Conservation (phyloP, 1,284 basidiomycete genomes). For the Pseudozyma sp. region DNA sequence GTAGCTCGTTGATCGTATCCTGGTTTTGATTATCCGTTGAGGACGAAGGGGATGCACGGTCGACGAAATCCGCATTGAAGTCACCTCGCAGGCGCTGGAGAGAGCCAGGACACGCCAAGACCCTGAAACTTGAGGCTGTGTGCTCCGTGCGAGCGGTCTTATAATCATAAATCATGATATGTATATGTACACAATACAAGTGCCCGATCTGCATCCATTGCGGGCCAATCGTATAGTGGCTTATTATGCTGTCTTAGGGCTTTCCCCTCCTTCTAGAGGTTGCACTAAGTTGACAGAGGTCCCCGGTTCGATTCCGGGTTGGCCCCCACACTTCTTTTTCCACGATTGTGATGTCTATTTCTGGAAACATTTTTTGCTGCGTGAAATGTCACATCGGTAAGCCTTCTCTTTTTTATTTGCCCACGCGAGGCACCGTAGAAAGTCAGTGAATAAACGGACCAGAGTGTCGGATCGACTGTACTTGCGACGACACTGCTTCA, state of each 20-base stretch:
- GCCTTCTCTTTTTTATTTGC: not conserved
- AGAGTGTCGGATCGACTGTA: no score
- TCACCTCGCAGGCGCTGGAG: no score
- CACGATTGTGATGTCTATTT: not conserved
- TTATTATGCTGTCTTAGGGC: constrained; percentile 60
- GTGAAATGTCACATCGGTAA: constrained; percentile 5
- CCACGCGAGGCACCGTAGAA: not conserved
- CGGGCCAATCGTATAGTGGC: constrained; percentile 55
- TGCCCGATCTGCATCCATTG: not conserved
- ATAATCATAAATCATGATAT: not conserved
- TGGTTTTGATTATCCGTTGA: no score
- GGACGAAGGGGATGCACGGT: no score
- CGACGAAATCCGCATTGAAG: no score
- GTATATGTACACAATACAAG: constrained; percentile 3
- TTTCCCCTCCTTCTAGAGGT: not conserved
- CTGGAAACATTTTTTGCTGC: not conserved
- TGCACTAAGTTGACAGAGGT: constrained; percentile 53
- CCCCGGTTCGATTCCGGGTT: constrained; percentile 58
- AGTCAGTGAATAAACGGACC: constrained; percentile 1
- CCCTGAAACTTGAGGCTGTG: constrained; percentile 10
- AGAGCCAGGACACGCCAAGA: constrained; percentile 2
- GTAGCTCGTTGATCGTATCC: no score
- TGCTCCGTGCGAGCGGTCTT: constrained; percentile 14
- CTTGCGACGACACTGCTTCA: no score
- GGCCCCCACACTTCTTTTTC: constrained; percentile 29